Conservation (phyloP, 352 stramenopile species). For the Pythium pyrilobum region DNA sequence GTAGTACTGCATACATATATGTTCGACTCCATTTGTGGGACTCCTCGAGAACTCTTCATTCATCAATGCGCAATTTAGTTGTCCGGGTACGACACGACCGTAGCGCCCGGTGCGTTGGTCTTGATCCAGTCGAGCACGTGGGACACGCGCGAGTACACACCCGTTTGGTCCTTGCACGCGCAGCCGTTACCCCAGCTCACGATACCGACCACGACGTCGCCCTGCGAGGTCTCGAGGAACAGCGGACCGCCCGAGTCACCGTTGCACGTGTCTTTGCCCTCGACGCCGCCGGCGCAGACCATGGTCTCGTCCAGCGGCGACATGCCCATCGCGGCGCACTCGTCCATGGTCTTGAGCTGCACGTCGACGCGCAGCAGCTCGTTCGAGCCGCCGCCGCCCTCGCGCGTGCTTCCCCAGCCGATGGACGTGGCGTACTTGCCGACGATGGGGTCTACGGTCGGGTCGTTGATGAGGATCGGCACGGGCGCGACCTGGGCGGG, state of each 20-base stretch:
- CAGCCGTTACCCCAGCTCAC: slow-evolving; percentile 23
- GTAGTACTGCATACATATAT: too few relatives aligned
- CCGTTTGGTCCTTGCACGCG: slow-evolving; percentile 9
- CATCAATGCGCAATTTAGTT: too few relatives aligned
- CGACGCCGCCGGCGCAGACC: slow-evolving; percentile 12
- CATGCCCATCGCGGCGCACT: background rate
- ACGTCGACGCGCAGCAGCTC: background rate
- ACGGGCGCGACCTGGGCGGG: background rate
- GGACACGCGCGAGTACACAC: slow-evolving; percentile 14
- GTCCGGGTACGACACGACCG: background rate
- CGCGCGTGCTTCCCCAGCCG: slow-evolving; percentile 10
- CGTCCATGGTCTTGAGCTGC: background rate
- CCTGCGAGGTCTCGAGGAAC: slow-evolving; percentile 4
- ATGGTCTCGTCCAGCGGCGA: slow-evolving; percentile 9
- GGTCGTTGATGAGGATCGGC: slow-evolving; percentile 8
- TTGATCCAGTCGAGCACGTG: slow-evolving; percentile 9
- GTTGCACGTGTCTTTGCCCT: slow-evolving; percentile 18
- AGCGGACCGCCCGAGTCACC: slow-evolving; percentile 27
- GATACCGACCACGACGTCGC: slow-evolving; percentile 18
- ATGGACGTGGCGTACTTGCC: slow-evolving; percentile 11
- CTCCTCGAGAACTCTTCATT: too few relatives aligned
- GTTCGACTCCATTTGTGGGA: too few relatives aligned
- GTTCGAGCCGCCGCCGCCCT: slow-evolving; percentile 10
- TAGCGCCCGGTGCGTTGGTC: background rate
- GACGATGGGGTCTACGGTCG: background rate